These are phyloP conservation scores for Acanthamoeba sp. DNA, from an alignment of 208 protist genomes.

Conservation along the genomic window DNA sequence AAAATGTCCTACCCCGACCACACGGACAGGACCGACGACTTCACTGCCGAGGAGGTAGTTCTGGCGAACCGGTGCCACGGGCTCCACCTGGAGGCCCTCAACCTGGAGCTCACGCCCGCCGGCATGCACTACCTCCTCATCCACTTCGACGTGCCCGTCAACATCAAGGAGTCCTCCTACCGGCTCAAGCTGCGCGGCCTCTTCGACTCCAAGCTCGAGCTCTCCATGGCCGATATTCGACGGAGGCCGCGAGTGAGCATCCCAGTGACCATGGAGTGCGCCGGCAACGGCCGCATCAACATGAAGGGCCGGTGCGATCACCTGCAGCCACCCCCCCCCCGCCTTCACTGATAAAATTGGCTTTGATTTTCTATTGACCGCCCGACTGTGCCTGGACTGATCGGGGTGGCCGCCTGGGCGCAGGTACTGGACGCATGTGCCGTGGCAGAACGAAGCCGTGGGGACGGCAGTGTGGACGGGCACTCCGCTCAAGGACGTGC, in stretches of 20 bases:
- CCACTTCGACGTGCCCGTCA: conserved; percentile 47
- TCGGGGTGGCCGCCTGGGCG: neutral
- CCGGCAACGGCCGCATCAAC: conserved; percentile 59
- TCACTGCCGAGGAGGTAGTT: neutral
- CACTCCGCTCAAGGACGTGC: conserved; percentile 28
- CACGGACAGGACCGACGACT: neutral
- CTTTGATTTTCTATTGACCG: too few species aligned
- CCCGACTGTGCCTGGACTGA: neutral
- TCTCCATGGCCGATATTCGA: conserved; percentile 48
- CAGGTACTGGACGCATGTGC: conserved; percentile 71
- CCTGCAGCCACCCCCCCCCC: too few species aligned
- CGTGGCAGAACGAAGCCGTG: conserved; percentile 34
- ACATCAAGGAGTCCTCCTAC: conserved; percentile 5
- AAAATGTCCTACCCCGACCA: neutral
- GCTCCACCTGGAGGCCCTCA: conserved; percentile 1
- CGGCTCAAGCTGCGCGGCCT: neutral
- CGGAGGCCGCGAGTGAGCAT: conserved; percentile 21
- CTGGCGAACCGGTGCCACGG: conserved; percentile 32
- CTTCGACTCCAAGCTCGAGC: neutral
- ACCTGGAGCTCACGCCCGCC: neutral
- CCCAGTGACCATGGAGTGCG: conserved; percentile 69
- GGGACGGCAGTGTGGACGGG: conserved; percentile 66
- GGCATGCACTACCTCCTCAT: conserved; percentile 71
- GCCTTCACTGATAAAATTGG: too few species aligned
- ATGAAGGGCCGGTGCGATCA: neutral